These are phyloP conservation scores for Hysterium pulicare DNA, from an alignment of 2,329 filamentous ascomycete species.

Conservation along the genomic window DNA sequence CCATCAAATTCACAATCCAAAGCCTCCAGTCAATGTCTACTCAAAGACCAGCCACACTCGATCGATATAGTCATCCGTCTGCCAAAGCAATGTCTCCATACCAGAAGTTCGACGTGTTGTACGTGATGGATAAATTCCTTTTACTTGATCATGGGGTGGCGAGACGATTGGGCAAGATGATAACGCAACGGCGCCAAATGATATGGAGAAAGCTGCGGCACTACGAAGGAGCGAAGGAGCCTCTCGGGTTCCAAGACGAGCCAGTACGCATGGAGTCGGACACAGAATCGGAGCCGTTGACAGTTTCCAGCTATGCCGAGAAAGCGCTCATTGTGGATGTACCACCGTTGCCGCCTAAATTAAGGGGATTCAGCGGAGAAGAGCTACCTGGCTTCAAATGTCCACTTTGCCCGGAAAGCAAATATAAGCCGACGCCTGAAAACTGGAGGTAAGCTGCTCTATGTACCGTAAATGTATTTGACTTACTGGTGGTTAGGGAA, in stretches of 20 bases:
- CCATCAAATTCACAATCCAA: background rate
- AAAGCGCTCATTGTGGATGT: constrained; percentile 3
- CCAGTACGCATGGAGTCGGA: constrained; percentile 5
- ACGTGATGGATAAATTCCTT: constrained; percentile 11
- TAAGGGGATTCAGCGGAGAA: background rate
- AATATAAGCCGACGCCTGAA: constrained; percentile 1
- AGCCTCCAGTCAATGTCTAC: background rate
- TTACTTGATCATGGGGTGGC: constrained; percentile 1
- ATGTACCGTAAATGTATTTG: background rate
- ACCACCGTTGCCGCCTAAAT: constrained; percentile 4
- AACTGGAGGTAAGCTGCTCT: constrained; percentile 12
- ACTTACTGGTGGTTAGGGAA: background rate
- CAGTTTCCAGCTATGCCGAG: constrained; percentile 3
- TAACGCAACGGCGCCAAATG: constrained; percentile 11
- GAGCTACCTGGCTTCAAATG: constrained; percentile 7
- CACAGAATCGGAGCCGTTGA: background rate
- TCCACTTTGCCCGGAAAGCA: constrained; percentile 7
- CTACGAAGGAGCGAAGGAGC: no score
- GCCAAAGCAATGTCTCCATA: constrained; percentile 2
- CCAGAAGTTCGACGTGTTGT: constrained; percentile 9
- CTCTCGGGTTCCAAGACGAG: no score
- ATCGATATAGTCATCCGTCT: constrained; percentile 5
- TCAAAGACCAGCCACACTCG: constrained; percentile 4
- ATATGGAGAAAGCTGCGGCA: no score
- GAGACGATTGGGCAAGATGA: constrained; percentile 9